Conservation (phyloP, 805 yeast species). For the Candida arabinofermentans region DNA sequence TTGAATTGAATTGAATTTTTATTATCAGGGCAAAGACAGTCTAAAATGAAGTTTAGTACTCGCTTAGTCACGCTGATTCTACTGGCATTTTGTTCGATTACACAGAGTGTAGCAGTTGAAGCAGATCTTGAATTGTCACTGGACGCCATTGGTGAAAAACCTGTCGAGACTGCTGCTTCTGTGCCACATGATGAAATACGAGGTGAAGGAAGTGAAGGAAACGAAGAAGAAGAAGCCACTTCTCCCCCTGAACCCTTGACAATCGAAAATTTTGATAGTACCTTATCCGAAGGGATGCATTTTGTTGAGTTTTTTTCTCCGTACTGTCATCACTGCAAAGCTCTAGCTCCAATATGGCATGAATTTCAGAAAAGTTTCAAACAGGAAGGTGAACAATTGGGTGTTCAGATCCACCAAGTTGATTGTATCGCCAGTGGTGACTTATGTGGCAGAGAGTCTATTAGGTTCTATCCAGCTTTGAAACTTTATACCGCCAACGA, state of each 20-base stretch:
- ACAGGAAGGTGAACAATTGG: conserved; percentile 42
- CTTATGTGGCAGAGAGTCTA: conserved; percentile 64
- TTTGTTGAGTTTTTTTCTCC: conserved; percentile 91
- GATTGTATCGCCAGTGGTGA: conserved; percentile 87
- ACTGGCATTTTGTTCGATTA: no score
- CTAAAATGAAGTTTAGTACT: no score
- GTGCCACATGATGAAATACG: not conserved
- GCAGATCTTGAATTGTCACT: no score
- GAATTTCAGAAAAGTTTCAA: conserved; percentile 50
- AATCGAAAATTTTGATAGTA: conserved; percentile 44
- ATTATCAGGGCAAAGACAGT: no score
- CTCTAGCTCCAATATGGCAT: conserved; percentile 81
- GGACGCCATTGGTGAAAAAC: no score
- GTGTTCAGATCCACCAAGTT: conserved; percentile 65
- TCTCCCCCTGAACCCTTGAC: conserved; percentile 50
- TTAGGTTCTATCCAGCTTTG: conserved; percentile 66
- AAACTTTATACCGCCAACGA: conserved; percentile 62
- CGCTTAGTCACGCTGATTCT: no score
- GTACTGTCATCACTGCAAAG: conserved; percentile 77
- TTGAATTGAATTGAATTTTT: no score
- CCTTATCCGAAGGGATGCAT: conserved; percentile 52
- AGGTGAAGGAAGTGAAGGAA: conserved; percentile 3
- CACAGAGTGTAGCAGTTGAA: no score
- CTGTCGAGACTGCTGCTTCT: no score
- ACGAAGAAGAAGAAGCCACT: conserved; percentile 4